A percentile compares a stretch with the other conserved stretches of the same genome.
phyloP scores from a whole-genome alignment of 2,329 filamentous ascomycete genomes.

The Fusarium foetens region DNA sequence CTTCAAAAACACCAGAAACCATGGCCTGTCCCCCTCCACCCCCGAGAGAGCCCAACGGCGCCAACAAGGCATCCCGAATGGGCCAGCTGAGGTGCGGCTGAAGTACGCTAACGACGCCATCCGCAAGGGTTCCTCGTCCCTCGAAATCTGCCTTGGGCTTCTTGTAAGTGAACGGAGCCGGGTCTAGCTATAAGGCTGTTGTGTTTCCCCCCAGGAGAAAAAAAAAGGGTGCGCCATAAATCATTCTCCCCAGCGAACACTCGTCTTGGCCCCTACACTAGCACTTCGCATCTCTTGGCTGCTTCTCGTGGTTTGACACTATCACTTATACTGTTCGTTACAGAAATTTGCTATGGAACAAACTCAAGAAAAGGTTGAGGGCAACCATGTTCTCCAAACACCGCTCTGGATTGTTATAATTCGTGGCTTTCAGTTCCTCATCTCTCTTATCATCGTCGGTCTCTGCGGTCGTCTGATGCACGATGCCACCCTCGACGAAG shows the following conservation, averaged over 20 bases:
- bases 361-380: slow-evolving; percentile 10
- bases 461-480: slow-evolving; percentile 54
- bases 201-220: background rate
- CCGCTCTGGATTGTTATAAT: slow-evolving; percentile 57
- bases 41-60: slow-evolving; percentile 18
- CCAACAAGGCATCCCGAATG: slow-evolving; percentile 19
- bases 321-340: background rate
- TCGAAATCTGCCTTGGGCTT: slow-evolving; percentile 43
- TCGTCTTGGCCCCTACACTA: slow-evolving; percentile 2
- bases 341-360: slow-evolving; percentile 28
- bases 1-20: background rate
- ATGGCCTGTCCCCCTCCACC: slow-evolving; percentile 18
- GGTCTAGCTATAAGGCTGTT: slow-evolving; percentile 9
- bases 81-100: slow-evolving; percentile 38
- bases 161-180: background rate
- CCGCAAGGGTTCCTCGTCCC: slow-evolving; percentile 15
- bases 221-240: background rate
- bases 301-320: background rate
- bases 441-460: slow-evolving; percentile 57
- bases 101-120: slow-evolving; percentile 39
- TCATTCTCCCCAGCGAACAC: background rate
- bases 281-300: background rate
- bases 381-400: slow-evolving; percentile 51
- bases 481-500: slow-evolving; percentile 37
- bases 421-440: slow-evolving; percentile 54